Conservation (phyloP, 441 rosid species). For the Eutrema salsugineum region DNA sequence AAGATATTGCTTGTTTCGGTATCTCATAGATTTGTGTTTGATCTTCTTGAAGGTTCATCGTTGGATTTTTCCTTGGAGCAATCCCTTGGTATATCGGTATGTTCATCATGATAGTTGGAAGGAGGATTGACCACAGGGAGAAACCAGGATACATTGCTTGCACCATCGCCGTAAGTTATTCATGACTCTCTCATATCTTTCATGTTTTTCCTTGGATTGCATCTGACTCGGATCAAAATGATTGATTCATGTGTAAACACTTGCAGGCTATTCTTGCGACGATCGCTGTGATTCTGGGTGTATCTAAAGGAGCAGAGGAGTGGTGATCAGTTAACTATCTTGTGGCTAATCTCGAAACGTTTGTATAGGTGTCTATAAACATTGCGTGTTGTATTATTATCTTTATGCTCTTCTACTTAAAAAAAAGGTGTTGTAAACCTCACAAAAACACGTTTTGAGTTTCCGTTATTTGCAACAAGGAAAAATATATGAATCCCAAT, state of each 20-base stretch:
- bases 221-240: not conserved
- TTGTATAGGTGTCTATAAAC: conserved; percentile 20
- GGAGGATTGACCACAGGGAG: conserved; percentile 70
- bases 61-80: conserved; percentile 72
- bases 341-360: conserved; percentile 1
- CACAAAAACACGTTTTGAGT: not conserved
- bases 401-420: not conserved
- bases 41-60: conserved; percentile 54
- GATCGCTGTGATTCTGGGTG: conserved; percentile 66
- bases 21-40: not conserved
- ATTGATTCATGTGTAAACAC: not conserved
- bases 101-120: conserved; percentile 46
- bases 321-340: conserved; percentile 30
- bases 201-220: not conserved
- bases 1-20: not conserved
- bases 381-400: conserved; percentile 16
- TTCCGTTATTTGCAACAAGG: not conserved
- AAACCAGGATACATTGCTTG: conserved; percentile 84
- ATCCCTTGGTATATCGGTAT: conserved; percentile 83
- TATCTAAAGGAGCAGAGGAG: conserved; percentile 51
- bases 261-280: conserved; percentile 80
- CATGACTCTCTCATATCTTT: not conserved
- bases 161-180: conserved; percentile 64
- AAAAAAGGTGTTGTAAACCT: conserved; percentile 3
- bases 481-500: not conserved